Conservation (phyloP, 139 green algal genomes). For the Chlamydomonas urium region DNA sequence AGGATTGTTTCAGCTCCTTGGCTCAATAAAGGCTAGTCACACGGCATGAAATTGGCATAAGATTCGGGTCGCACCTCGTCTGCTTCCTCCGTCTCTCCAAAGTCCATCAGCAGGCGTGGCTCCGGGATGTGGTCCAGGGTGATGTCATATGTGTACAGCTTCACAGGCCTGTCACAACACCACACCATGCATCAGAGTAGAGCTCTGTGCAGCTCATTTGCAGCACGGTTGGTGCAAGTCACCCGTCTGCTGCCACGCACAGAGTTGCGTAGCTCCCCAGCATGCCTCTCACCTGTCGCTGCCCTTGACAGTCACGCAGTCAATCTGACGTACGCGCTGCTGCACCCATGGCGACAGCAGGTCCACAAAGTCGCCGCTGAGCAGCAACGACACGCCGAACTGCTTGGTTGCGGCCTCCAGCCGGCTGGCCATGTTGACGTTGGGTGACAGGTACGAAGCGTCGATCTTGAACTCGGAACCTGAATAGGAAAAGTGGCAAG, state of each 20-base stretch:
- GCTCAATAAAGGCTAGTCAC: background rate
- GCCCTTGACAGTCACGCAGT: conserved; percentile 92
- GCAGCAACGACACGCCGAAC: conserved; percentile 79
- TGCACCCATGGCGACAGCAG: conserved; percentile 50
- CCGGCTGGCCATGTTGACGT: conserved; percentile 95
- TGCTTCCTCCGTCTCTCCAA: no score
- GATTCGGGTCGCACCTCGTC: no score
- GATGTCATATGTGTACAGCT: conserved; percentile 80
- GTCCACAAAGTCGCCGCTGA: conserved; percentile 69
- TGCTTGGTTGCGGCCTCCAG: conserved; percentile 96
- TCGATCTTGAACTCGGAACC: conserved; percentile 95
- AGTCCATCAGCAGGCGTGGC: background rate
- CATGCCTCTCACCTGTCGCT: no score
- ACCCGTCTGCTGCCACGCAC: no score
- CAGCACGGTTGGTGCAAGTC: no score
- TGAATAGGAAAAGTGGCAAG: conserved; percentile 14
- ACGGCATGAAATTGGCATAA: no score
- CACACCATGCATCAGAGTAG: background rate
- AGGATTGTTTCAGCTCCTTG: background rate
- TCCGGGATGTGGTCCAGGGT: conserved; percentile 26
- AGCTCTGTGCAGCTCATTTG: no score
- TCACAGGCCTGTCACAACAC: no score
- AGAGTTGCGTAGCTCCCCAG: no score
- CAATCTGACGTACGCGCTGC: conserved; percentile 52
- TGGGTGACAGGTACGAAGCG: conserved; percentile 90